Evolutionary conservation across 2,329 filamentous ascomycete species (phyloP).

Genomic region (Diaporthe amygdali): DNA sequence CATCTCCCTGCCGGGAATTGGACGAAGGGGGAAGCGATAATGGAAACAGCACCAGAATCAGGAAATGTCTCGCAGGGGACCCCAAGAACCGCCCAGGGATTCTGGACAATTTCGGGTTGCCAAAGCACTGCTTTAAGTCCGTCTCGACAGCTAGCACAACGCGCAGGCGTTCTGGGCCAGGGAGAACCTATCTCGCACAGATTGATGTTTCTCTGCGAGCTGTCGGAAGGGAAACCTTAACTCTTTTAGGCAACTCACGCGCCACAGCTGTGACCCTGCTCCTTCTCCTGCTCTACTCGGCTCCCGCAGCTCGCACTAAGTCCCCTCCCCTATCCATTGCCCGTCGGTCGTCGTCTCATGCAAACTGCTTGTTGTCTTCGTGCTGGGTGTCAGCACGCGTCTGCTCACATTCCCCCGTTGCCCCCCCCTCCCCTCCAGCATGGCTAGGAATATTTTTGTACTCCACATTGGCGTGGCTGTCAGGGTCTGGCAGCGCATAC

Average conservation of each 20-base stretch:
- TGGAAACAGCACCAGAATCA: slow-evolving; percentile 12
- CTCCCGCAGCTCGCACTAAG: background rate
- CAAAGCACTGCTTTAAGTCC: background rate
- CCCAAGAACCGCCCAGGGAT: background rate
- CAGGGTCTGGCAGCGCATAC: slow-evolving; percentile 14
- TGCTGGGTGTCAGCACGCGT: slow-evolving; percentile 8
- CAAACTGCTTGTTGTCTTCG: slow-evolving; percentile 3
- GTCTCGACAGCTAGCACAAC: background rate
- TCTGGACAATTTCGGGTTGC: background rate
- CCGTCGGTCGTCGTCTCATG: background rate
- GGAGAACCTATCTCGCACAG: background rate
- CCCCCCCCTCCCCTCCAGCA: background rate
- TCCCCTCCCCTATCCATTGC: slow-evolving; percentile 9
- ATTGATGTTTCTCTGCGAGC: slow-evolving; percentile 6
- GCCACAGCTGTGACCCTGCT: slow-evolving; percentile 15
- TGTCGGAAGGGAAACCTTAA: slow-evolving; percentile 11
- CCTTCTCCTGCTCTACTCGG: background rate
- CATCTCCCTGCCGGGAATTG: slow-evolving; percentile 23
- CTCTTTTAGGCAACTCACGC: slow-evolving; percentile 13
- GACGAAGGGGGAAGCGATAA: slow-evolving; percentile 16
- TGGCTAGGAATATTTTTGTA: background rate
- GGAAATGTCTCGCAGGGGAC: slow-evolving; percentile 15
- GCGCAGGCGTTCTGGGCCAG: background rate
- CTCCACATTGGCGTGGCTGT: background rate
- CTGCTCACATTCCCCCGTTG: background rate